phyloP scores from a whole-genome alignment of 192 early-diverging fungal genomes.

The Entomortierella parvispora region DNA sequence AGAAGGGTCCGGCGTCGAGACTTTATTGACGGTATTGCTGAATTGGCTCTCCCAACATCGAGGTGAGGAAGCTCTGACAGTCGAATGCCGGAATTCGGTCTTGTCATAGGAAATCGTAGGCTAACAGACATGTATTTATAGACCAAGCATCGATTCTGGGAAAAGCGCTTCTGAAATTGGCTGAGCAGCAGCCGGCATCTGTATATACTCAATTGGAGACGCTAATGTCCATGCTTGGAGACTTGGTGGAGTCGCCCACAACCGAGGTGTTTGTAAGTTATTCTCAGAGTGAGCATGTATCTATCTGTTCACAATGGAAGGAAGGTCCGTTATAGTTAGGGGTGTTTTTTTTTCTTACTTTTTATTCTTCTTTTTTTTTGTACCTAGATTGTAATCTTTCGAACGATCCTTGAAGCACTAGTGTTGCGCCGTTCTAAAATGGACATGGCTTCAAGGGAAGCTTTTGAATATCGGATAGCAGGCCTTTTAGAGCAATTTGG shows the following conservation, averaged over 20 bases:
- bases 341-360: neutral
- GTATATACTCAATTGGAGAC: conserved; percentile 7
- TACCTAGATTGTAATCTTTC: conserved; percentile 24
- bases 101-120: neutral
- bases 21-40: conserved; percentile 16
- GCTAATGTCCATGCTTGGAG: conserved; percentile 5
- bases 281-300: too few relatives aligned
- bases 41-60: conserved; percentile 22
- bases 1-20: conserved; percentile 3
- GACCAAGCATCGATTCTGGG: conserved; percentile 21
- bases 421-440: neutral
- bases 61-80: conserved; percentile 1
- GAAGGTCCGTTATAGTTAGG: too few relatives aligned
- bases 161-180: conserved; percentile 37
- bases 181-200: conserved; percentile 10
- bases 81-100: neutral
- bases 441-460: neutral
- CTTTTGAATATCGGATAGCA: conserved; percentile 15
- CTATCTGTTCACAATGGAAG: too few relatives aligned
- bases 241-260: conserved; percentile 2
- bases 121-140: neutral
- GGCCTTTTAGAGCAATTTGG: conserved; percentile 29
- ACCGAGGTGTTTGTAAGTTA: conserved; percentile 29
- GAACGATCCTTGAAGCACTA: conserved; percentile 18
- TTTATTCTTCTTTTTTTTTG: neutral